Evolutionary conservation across 73 alveolate species (phyloP).

Genomic region (Blepharisma japonicum): DNA sequence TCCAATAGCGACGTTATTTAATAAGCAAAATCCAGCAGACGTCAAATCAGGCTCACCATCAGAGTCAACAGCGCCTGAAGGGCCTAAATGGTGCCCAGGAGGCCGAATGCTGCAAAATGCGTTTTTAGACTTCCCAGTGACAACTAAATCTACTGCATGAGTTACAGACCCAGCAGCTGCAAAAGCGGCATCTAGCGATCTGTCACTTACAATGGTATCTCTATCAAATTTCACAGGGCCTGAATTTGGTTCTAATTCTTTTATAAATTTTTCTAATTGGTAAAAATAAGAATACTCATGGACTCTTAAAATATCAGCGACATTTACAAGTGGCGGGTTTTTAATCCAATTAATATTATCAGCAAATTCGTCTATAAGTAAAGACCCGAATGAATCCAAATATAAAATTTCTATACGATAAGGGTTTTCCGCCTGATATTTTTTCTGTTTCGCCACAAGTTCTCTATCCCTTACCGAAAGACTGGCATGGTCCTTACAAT

Average conservation of each 20-base stretch:
- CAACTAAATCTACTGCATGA: slow-evolving; percentile 83
- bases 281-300: slow-evolving; percentile 48
- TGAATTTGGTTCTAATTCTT: neutral
- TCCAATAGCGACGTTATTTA: slow-evolving; percentile 92
- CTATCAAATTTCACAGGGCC: slow-evolving; percentile 35
- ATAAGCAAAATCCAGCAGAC: slow-evolving; percentile 92
- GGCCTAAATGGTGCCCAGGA: slow-evolving; percentile 95
- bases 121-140: slow-evolving; percentile 66
- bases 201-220: slow-evolving; percentile 51
- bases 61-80: slow-evolving; percentile 71
- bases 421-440: slow-evolving; percentile 9
- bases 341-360: slow-evolving; percentile 4
- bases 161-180: slow-evolving; percentile 89
- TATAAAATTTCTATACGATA: neutral
- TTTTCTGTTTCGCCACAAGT: neutral
- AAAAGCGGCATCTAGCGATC: slow-evolving; percentile 59
- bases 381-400: slow-evolving; percentile 39
- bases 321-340: neutral
- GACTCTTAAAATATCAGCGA: slow-evolving; percentile 50
- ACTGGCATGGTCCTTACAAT: neutral
- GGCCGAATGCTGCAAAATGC: slow-evolving; percentile 96
- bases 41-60: slow-evolving; percentile 36
- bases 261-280: slow-evolving; percentile 10
- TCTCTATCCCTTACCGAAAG: neutral
- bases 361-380: slow-evolving; percentile 24